These are phyloP conservation scores for Penicillium turbatum DNA, from an alignment of 495 filamentous ascomycete genomes.

Conservation along the genomic window DNA sequence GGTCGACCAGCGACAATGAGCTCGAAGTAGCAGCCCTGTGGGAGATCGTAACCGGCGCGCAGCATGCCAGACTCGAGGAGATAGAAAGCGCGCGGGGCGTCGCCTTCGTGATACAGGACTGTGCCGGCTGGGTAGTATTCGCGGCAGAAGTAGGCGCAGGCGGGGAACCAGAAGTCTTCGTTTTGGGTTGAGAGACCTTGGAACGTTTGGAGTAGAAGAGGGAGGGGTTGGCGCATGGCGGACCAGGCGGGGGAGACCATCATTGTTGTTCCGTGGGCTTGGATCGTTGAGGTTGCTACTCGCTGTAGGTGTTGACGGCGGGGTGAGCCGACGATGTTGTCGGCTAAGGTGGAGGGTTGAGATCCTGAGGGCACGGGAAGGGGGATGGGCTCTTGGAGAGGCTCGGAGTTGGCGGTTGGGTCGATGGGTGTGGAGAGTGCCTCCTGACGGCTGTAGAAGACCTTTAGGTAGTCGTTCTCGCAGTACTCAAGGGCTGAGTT, in stretches of 20 bases:
- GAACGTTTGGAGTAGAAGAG: constrained; percentile 89
- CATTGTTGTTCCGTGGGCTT: constrained; percentile 53
- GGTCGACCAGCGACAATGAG: constrained; percentile 92
- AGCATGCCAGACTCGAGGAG: constrained; percentile 88
- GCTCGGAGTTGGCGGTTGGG: constrained; percentile 8
- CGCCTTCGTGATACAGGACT: constrained; percentile 71
- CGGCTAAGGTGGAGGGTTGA: constrained; percentile 18
- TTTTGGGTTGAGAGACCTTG: constrained; percentile 69
- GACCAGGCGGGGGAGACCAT: constrained; percentile 60
- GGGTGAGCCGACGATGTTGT: constrained; percentile 67
- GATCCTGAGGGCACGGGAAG: constrained; percentile 17
- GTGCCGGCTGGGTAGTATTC: constrained; percentile 61
- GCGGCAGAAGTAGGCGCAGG: constrained; percentile 64
- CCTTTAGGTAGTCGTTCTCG: constrained; percentile 90
- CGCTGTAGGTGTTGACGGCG: constrained; percentile 70
- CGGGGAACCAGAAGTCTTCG: constrained; percentile 92
- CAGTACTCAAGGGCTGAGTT: constrained; percentile 91
- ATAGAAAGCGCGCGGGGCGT: constrained; percentile 74
- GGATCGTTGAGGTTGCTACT: constrained; percentile 68
- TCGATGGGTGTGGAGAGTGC: constrained; percentile 26
- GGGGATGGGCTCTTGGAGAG: constrained; percentile 51
- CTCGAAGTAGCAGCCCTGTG: constrained; percentile 84
- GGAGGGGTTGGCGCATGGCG: constrained; percentile 80
- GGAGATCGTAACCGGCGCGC: constrained; percentile 80
- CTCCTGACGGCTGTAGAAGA: constrained; percentile 61